Percentiles rank a stretch among this genome's conserved stretches.
Evolutionary conservation across 2,329 filamentous ascomycete species (phyloP).

Genomic region (Sporothrix brunneoviolacea): DNA sequence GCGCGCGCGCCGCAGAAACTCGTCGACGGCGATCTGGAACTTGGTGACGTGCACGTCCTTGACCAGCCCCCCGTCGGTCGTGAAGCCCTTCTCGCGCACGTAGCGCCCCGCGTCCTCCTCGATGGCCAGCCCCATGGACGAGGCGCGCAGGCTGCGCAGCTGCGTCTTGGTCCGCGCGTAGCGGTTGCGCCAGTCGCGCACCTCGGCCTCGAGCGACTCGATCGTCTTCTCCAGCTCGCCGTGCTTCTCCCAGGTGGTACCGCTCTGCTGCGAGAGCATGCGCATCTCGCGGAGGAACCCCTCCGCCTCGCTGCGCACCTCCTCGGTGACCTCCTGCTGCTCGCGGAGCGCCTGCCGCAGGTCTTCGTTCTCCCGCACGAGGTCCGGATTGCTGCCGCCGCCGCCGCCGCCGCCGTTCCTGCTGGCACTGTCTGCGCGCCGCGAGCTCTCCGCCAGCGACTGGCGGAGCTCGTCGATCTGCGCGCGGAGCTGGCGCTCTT

Average conservation of each 20-base stretch:
- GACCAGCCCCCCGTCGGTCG: conserved; percentile 67
- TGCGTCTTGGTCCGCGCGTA: conserved; percentile 87
- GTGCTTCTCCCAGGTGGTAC: conserved; percentile 73
- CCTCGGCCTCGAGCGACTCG: conserved; percentile 69
- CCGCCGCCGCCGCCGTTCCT: conserved; percentile 13
- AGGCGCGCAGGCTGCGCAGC: conserved; percentile 70
- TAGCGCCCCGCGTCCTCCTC: conserved; percentile 65
- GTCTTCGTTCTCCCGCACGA: conserved; percentile 62
- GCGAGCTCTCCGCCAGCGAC: conserved; percentile 21
- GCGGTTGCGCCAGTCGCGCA: conserved; percentile 83
- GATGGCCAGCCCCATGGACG: conserved; percentile 65
- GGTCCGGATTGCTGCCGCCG: conserved; percentile 42
- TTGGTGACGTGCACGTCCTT: conserved; percentile 90
- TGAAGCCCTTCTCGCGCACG: conserved; percentile 59
- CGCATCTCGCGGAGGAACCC: conserved; percentile 87
- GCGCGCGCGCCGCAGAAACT: conserved; percentile 72
- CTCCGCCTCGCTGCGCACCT: conserved; percentile 78
- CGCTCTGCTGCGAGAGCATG: conserved; percentile 71
- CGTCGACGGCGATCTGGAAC: conserved; percentile 91
- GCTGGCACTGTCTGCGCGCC: conserved; percentile 6
- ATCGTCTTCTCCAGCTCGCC: conserved; percentile 70
- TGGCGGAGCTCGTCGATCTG: conserved; percentile 52
- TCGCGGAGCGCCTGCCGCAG: conserved; percentile 59
- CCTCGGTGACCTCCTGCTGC: conserved; percentile 77
- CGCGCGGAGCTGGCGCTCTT: conserved; percentile 55